Evolutionary conservation across 1,284 basidiomycete species (phyloP), one percentile per base, ranked within the genome.

Genomic region (Sphagnurus paluster): DNA sequence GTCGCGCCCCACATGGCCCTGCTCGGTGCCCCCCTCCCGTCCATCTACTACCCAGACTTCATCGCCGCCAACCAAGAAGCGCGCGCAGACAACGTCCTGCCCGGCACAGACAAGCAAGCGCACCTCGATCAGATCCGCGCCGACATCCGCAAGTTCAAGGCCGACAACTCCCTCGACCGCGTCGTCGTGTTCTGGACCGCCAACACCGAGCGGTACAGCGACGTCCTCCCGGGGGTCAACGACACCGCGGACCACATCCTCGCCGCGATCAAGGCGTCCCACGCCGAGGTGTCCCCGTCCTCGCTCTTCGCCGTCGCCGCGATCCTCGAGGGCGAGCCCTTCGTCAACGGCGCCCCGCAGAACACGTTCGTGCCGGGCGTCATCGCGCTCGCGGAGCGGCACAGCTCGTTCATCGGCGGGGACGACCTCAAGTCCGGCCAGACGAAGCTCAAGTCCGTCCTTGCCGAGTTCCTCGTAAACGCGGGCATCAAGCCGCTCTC

Each of bases 331-430:
- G 89, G 89, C 51, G 86, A 87, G 58, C 93, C 96, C 23, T 98
- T 96, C 78, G 84, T 99, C 68, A 99, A 98, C 63, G 96, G 96
- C 44, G 94, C 95, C 19, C 96, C 96, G 16, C 96, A 99, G 79
- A 99, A 99, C 83, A 98, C 96, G 5, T 98, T 98, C 64, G 94
- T 99, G 24, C 96, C 97, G 1, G 96, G 97, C 59, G 87, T 88
- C 59, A 90, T 99, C 63, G 79, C 88, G 64, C 90, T 99, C 53
- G 93, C 96, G 41, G 95, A 98, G 77, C 78, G 84, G 58, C 72
- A 90, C 61, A 78, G 87, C 65, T 87, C 93, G 7, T 98, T 98
- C 76, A 97, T 99, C 61, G 95, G 93, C 46, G 95, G 97, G 43
- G 96, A 98, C 65, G 96, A 99, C 66, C 87, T 99, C 72, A 99